Evolutionary conservation across 192 early-diverging fungal genomes (phyloP).

Genomic region (Coemansia sp.): DNA sequence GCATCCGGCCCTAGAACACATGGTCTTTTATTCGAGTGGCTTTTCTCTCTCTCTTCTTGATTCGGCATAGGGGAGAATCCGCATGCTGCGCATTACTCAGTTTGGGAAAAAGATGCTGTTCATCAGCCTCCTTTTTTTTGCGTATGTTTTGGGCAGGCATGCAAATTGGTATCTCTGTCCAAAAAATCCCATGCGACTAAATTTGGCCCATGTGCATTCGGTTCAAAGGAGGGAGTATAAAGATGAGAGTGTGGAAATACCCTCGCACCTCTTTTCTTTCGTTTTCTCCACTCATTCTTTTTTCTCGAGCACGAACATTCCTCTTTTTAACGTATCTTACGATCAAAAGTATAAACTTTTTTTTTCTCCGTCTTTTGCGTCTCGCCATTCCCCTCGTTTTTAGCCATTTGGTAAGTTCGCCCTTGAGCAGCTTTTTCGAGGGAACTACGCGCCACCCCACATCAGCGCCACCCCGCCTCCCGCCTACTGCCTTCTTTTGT

Average conservation of each 20-base stretch:
- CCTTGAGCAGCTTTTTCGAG: too few species aligned
- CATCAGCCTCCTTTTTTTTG: slow-evolving; percentile 4
- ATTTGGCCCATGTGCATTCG: background rate
- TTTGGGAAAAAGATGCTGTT: background rate
- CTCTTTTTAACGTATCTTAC: background rate
- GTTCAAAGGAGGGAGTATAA: too few species aligned
- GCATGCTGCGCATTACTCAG: background rate
- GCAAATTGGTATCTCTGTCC: background rate
- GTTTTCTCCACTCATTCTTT: background rate
- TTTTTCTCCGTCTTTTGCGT: too few species aligned
- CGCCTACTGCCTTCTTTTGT: background rate
- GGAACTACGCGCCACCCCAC: background rate
- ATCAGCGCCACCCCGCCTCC: background rate
- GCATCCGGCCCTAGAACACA: background rate
- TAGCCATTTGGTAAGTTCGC: background rate
- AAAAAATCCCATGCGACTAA: background rate
- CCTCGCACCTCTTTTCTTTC: background rate
- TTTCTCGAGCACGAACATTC: background rate
- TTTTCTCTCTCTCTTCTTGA: background rate
- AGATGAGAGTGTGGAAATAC: background rate
- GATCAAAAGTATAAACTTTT: background rate
- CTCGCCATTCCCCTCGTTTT: background rate
- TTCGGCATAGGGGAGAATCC: background rate
- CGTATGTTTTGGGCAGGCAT: background rate
- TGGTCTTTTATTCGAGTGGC: background rate